Percentiles rank a stretch among this genome's conserved stretches.
phyloP scores from a whole-genome alignment of 2,329 filamentous ascomycete genomes.

The Diaporthe ilicicola region DNA sequence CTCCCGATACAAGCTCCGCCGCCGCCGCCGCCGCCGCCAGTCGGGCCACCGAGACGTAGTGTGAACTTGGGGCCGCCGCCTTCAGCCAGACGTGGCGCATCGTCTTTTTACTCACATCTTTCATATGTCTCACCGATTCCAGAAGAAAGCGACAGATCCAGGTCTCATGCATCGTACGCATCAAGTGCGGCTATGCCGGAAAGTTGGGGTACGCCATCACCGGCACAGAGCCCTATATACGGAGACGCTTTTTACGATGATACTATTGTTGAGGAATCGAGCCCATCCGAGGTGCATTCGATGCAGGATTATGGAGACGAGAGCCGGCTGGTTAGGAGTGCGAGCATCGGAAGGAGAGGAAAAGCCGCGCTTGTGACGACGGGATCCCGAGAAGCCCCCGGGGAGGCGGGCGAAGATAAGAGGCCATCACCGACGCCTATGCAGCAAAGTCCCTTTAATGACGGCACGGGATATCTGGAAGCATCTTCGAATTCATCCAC shows the following conservation, averaged over 20 bases:
- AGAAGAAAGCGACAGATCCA: conserved; percentile 69
- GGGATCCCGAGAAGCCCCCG: conserved; percentile 31
- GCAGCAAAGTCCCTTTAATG: conserved; percentile 49
- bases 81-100: conserved; percentile 66
- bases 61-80: conserved; percentile 68
- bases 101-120: conserved; percentile 70
- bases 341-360: conserved; percentile 68
- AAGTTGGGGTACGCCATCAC: conserved; percentile 66
- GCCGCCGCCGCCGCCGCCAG: conserved; percentile 34
- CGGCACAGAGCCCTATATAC: conserved; percentile 54
- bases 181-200: conserved; percentile 78
- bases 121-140: conserved; percentile 80
- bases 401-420: conserved; percentile 40
- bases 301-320: conserved; percentile 59
- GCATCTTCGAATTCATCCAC: conserved; percentile 56
- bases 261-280: conserved; percentile 54
- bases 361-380: conserved; percentile 63
- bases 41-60: conserved; percentile 53
- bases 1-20: conserved; percentile 47
- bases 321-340: conserved; percentile 65
- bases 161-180: conserved; percentile 71
- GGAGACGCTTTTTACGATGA: conserved; percentile 61
- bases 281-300: conserved; percentile 23
- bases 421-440: conserved; percentile 49
- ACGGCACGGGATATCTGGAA: conserved; percentile 57